These are phyloP conservation scores for cucumber (Cucumis sativus) DNA, from an alignment of 306 rosid genomes.

Conservation along the genomic window Cucumber_9930_V3 NC_026657.2:10506001-10506500, in stretches of 20 bases:
- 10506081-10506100: not conserved
- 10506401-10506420: not conserved
- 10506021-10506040: not conserved
- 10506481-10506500: slow-evolving; percentile 5
- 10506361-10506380: not conserved
- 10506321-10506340: not conserved
- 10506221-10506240: not conserved
- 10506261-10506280: not conserved
- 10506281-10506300: not conserved
- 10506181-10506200: not conserved
- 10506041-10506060: not conserved
- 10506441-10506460: not conserved
- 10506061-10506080: not conserved
- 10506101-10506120: not conserved
- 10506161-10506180: not conserved
- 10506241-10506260: not conserved
- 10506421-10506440: not conserved
- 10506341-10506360: not conserved
- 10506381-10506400: not conserved
- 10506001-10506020: not conserved
- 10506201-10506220: not conserved
- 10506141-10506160: not conserved
- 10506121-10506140: not conserved
- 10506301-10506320: not conserved
- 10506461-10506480: not conserved